Evolutionary conservation across 495 filamentous ascomycete species (phyloP), one percentile per base, ranked within the genome.

Genomic region (Aspergillus indologenus): DNA sequence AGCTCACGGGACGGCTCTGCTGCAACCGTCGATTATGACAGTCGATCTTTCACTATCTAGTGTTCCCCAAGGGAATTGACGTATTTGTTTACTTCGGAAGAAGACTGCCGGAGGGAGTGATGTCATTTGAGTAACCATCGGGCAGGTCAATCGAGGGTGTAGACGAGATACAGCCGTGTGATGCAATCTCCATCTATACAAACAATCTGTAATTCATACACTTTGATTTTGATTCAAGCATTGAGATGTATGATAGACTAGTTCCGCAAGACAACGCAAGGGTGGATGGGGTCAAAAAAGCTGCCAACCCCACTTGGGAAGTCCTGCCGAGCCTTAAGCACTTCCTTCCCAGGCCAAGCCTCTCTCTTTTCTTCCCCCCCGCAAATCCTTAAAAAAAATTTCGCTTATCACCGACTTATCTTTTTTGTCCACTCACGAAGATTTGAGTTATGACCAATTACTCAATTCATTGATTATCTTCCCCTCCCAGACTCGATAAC

Each of bases 291-390:
- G 24, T 3, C 15, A 5, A 18, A 31, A 51, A 20, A 23, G 22
- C 23, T 51, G 48, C 48, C 48, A 51, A 29, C 48, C 48, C 48
- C 48, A 51, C 48, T 51, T 51, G 48, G 48, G 48, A 51, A 51
- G 48, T 51, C 48, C 48, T 51, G 23, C 48, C 48, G 48, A 51
- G 48, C 48, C 48, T 51, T 29, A 50, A 50, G n/a, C n/a, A n/a
- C 26, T 29, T 29, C 26, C 9, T 29, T 29, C 26, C 26, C 26
- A 29, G 9, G 3, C 26, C 26, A 3, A 29, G 9, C 26, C 26
- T 29, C 26, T 29, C 26, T 9, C 47, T n/a, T n/a, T n/a, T n/a
- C n/a, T n/a, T n/a, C n/a, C n/a, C 23, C 45, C 45, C 48, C 23
- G 23, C 23, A 51, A 51, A 51, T 29, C 26, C 26, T 29, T 29